These are phyloP conservation scores for Tulasnella sp. DNA, from an alignment of 768 basidiomycete genomes.

Conservation along the genomic window DNA sequence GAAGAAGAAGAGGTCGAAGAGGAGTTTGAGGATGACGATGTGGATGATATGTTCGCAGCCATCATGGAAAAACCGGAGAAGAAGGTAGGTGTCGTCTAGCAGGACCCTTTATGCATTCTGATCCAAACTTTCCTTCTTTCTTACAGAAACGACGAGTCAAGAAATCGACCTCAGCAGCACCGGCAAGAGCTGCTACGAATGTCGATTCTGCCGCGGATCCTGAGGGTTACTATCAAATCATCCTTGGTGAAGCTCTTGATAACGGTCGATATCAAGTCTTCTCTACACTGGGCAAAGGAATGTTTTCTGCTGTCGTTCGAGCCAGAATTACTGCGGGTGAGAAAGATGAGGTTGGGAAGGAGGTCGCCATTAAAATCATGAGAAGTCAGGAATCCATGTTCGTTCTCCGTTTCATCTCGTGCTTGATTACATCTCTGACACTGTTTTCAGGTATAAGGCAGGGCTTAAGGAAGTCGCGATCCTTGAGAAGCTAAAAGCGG, in stretches of 20 bases:
- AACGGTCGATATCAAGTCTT: slow-evolving; percentile 93
- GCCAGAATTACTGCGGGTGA: slow-evolving; percentile 78
- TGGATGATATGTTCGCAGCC: slow-evolving; percentile 96
- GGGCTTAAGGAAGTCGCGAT: slow-evolving; percentile 92
- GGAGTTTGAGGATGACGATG: slow-evolving; percentile 78
- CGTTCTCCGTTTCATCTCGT: slow-evolving; percentile 42
- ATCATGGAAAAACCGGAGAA: slow-evolving; percentile 54
- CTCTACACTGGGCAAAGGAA: slow-evolving; percentile 94
- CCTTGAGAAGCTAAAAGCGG: slow-evolving; percentile 79
- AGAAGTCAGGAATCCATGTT: slow-evolving; percentile 96
- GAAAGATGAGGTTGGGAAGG: slow-evolving; percentile 57
- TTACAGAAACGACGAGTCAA: slow-evolving; percentile 21
- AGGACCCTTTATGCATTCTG: slow-evolving; percentile 15
- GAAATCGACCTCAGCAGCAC: not conserved
- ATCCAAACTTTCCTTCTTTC: slow-evolving; percentile 22
- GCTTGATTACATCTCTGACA: slow-evolving; percentile 15
- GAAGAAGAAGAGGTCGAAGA: slow-evolving; percentile 60
- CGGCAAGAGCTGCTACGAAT: slow-evolving; percentile 53
- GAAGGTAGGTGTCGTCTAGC: slow-evolving; percentile 48
- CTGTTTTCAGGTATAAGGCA: slow-evolving; percentile 77
- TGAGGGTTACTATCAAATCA: slow-evolving; percentile 94
- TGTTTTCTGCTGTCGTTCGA: slow-evolving; percentile 97
- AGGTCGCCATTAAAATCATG: slow-evolving; percentile 98
- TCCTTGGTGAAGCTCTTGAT: slow-evolving; percentile 92
- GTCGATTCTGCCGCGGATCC: slow-evolving; percentile 90